Base-by-base conservation (phyloP, 345 rosid species). In the Camelina laxa region DNA sequence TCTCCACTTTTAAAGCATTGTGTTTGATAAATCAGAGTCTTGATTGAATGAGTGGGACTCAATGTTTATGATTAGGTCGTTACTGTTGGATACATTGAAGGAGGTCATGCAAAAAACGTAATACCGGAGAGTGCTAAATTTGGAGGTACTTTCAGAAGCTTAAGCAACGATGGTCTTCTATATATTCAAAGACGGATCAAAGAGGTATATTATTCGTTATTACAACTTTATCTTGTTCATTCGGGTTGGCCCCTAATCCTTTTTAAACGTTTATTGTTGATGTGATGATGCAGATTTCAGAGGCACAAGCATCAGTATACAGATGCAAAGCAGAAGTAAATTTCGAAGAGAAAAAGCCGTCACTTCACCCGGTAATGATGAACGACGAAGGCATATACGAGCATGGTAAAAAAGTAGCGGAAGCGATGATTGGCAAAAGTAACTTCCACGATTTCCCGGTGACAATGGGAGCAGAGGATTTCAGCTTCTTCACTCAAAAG, bases 401-500 rank as follows among this genome's bases (percentile, higher is more conserved):
- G 61, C 91, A 87, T 44, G 78, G 79, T 1, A 89, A 79, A 71
- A 73, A 67, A 68, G 90, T 86, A 36, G 91, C 85, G 6, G 86
- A 85, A 69, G 42, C 55, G 2, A 67, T 89, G 60, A 80, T 85
- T 3, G 95, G 97, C 33, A 78, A 87, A 64, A 55, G 27, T 2
- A 91, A 87, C 50, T 83, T 88, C 74, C 74, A 84, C 57, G 81
- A 85, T 9, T 39, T 83, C 15, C 90, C 86, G 4, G 65, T 87
- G 57, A 86, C 84, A 15, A 85, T 87, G 90, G 93, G 90, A 48
- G 82, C 82, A 17, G 91, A 88, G 62, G 96, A 88, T 76, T 88
- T 88, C 75, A 88, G 93, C 67, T 87, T 84, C 87, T 90, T 78
- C 71, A 79, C 93, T 4, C 66, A 84, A 76, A 88, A 74, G 83